These are phyloP conservation scores for Carex arenaria DNA, from an alignment of 202 grass and related monocot genomes.

Conservation along the genomic window DNA sequence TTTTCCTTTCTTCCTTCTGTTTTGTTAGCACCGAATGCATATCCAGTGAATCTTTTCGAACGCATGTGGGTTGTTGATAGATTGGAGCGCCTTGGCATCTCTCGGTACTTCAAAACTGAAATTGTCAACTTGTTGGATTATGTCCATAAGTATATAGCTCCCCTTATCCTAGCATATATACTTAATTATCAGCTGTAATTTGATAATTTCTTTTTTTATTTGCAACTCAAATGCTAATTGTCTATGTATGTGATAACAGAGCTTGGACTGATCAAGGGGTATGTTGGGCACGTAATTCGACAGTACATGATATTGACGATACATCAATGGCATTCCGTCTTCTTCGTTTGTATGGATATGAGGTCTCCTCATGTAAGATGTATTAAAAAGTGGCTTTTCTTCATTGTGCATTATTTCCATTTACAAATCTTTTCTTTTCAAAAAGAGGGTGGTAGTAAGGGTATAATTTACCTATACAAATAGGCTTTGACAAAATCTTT, in stretches of 20 bases:
- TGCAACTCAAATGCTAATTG: not conserved
- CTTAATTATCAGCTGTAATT: not conserved
- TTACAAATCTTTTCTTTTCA: not conserved
- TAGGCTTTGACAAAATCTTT: not conserved
- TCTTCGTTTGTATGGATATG: conserved; percentile 66
- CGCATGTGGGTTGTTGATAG: conserved; percentile 73
- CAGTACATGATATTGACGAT: conserved; percentile 71
- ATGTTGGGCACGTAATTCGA: conserved; percentile 74
- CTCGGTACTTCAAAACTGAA: conserved; percentile 63
- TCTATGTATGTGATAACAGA: conserved; percentile 20
- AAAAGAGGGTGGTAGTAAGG: not conserved
- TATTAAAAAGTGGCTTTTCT: not conserved
- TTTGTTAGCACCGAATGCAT: conserved; percentile 66
- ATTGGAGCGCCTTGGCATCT: conserved; percentile 71
- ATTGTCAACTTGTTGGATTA: conserved; percentile 70
- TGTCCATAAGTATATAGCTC: conserved; percentile 44
- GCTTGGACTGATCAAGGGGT: conserved; percentile 77
- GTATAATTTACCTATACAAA: not conserved
- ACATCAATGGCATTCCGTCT: conserved; percentile 92
- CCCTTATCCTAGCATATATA: not conserved
- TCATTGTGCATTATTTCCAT: not conserved
- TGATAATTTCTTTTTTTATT: conserved; percentile 1
- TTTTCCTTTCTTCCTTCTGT: not conserved
- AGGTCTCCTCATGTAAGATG: conserved; percentile 59
- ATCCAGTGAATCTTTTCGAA: conserved; percentile 91